Percentiles rank a stretch among this genome's conserved stretches.
phyloP scores from a whole-genome alignment of 805 yeast genomes.

The Metschnikowia continentalis region DNA sequence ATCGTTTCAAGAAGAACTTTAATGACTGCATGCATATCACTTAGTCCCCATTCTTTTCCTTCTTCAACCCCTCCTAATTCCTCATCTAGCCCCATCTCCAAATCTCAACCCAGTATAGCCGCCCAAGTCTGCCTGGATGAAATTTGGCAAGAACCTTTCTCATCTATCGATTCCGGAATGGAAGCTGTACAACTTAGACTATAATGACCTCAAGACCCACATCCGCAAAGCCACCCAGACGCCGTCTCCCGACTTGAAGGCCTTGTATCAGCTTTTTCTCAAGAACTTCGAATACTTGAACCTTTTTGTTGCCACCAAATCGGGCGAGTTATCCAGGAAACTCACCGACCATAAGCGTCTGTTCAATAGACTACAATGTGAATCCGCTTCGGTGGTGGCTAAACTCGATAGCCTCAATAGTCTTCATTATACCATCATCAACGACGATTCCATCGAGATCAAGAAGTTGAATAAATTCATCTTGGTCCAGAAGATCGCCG shows the following conservation, averaged over 20 bases:
- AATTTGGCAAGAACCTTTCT: conserved; percentile 75
- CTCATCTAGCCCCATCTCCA: background rate
- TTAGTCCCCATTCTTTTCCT: background rate
- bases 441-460: conserved; percentile 40
- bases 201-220: conserved; percentile 66
- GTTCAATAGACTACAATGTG: conserved; percentile 9
- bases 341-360: conserved; percentile 29
- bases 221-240: conserved; percentile 56
- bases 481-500: conserved; percentile 67
- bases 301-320: conserved; percentile 62
- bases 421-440: conserved; percentile 34
- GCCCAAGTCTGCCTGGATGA: conserved; percentile 46
- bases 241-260: conserved; percentile 27
- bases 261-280: conserved; percentile 36
- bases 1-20: background rate
- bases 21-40: background rate
- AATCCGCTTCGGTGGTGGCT: conserved; percentile 7
- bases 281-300: conserved; percentile 59
- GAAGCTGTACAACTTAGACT: conserved; percentile 79
- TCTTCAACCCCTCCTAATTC: background rate
- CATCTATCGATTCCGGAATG: conserved; percentile 84
- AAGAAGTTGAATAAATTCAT: conserved; percentile 69
- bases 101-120: background rate
- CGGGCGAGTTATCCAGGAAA: conserved; percentile 58
- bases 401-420: conserved; percentile 23